A percentile compares a stretch with the other conserved stretches of the same genome.
Conservation (phyloP, 2,329 filamentous ascomycete species). For the Trichoderma sp. region DNA sequence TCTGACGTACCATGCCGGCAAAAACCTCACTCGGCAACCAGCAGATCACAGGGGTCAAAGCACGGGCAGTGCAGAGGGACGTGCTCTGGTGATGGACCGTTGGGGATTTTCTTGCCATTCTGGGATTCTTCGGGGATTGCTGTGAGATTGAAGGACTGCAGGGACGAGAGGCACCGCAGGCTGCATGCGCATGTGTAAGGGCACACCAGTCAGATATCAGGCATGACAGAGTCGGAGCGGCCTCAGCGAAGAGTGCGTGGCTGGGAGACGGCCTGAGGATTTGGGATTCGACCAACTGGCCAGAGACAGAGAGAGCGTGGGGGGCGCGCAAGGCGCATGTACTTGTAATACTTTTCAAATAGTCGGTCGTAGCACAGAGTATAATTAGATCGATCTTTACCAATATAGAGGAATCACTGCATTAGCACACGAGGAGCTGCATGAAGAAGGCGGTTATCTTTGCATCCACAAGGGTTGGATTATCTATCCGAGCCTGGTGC, state of each 20-base stretch:
- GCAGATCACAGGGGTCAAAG: constrained; percentile 23
- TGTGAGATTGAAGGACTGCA: constrained; percentile 22
- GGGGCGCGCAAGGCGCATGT: not conserved
- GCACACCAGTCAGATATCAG: not conserved
- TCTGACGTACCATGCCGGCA: constrained; percentile 24
- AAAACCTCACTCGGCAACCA: constrained; percentile 21
- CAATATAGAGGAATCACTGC: not conserved
- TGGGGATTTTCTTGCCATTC: constrained; percentile 15
- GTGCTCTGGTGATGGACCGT: constrained; percentile 14
- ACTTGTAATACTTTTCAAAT: too few species aligned
- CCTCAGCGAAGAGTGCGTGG: not conserved
- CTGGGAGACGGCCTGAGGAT: constrained; percentile 12
- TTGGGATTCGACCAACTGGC: not conserved
- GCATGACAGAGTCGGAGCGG: not conserved
- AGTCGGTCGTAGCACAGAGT: not conserved
- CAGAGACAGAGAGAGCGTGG: not conserved
- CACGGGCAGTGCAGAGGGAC: constrained; percentile 23
- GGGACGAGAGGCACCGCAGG: not conserved
- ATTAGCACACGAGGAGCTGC: not conserved
- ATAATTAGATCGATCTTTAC: constrained; percentile 7
- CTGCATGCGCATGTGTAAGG: not conserved
- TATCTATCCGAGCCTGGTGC: constrained; percentile 1
- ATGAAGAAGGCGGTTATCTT: not conserved
- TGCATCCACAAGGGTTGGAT: constrained; percentile 1
- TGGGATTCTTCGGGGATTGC: constrained; percentile 12